These are phyloP conservation scores for Pezizomycotina sp. DNA, from an alignment of 2,329 filamentous ascomycete species.

Conservation along the genomic window DNA sequence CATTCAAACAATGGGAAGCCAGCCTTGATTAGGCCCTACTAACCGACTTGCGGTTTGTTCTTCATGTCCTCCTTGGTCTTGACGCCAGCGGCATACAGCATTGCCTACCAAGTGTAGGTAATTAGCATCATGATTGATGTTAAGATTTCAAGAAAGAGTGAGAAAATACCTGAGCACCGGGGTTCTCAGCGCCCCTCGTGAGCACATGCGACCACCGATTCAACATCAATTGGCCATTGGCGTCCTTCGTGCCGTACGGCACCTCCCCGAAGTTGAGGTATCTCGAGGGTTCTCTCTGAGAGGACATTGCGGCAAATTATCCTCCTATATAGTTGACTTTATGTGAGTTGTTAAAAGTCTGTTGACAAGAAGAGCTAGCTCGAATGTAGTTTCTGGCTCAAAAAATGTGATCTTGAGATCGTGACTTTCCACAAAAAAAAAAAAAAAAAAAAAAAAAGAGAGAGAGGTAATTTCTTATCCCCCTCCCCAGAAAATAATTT, in stretches of 20 bases:
- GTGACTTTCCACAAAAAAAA: too few species aligned
- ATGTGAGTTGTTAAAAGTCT: too few species aligned
- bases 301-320: not conserved
- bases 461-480: too few species aligned
- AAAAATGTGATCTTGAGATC: too few species aligned
- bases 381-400: too few species aligned
- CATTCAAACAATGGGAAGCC: constrained; percentile 1
- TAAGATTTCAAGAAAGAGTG: constrained; percentile 1
- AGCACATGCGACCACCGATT: constrained; percentile 76
- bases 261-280: constrained; percentile 24
- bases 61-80: constrained; percentile 73
- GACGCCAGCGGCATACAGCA: constrained; percentile 87
- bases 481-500: too few species aligned
- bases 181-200: constrained; percentile 75
- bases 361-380: too few species aligned
- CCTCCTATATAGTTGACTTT: not conserved
- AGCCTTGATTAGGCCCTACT: too few species aligned
- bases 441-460: not conserved
- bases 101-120: constrained; percentile 43
- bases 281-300: too few species aligned
- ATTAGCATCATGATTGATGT: constrained; percentile 5
- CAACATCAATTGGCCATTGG: constrained; percentile 46
- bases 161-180: constrained; percentile 58
- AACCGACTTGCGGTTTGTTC: constrained; percentile 73
- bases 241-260: constrained; percentile 23